Conservation (phyloP, 768 basidiomycete genomes). For the Podaxis sp. region DNA sequence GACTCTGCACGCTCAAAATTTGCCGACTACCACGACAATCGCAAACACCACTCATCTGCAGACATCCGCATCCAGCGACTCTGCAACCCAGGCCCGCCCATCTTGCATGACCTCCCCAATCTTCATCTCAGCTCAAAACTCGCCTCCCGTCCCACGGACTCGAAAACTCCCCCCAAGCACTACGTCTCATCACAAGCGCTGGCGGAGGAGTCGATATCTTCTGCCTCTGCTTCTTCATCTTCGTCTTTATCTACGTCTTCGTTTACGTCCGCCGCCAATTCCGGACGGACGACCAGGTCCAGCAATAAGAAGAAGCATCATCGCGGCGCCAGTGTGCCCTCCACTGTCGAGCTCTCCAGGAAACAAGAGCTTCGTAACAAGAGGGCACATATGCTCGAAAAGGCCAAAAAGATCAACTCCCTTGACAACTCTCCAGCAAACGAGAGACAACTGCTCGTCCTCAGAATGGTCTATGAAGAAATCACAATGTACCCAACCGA, state of each 20-base stretch:
- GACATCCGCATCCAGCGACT: constrained; percentile 18
- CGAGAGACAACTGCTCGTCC: constrained; percentile 50
- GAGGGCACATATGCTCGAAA: constrained; percentile 30
- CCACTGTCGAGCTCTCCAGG: constrained; percentile 18
- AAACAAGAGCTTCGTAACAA: constrained; percentile 27
- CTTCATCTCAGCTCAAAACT: constrained; percentile 22
- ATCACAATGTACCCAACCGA: constrained; percentile 64
- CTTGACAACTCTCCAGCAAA: constrained; percentile 55
- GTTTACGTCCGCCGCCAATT: constrained; percentile 20
- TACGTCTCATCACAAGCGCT: background rate
- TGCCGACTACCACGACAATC: constrained; percentile 13
- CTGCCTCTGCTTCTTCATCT: constrained; percentile 25
- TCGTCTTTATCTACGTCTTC: constrained; percentile 15
- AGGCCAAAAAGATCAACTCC: constrained; percentile 36
- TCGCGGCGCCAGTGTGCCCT: constrained; percentile 20
- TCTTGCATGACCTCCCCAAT: constrained; percentile 20
- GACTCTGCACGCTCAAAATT: constrained; percentile 16
- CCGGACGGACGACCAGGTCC: constrained; percentile 19
- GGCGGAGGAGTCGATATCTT: constrained; percentile 4
- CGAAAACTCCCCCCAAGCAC: constrained; percentile 16
- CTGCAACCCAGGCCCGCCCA: constrained; percentile 12
- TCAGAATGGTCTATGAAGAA: constrained; percentile 61
- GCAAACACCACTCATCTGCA: constrained; percentile 12
- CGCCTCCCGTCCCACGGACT: constrained; percentile 15
- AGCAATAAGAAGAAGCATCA: constrained; percentile 15